phyloP scores from a whole-genome alignment of 2,329 filamentous ascomycete species.

The Alternaria longipes region DNA sequence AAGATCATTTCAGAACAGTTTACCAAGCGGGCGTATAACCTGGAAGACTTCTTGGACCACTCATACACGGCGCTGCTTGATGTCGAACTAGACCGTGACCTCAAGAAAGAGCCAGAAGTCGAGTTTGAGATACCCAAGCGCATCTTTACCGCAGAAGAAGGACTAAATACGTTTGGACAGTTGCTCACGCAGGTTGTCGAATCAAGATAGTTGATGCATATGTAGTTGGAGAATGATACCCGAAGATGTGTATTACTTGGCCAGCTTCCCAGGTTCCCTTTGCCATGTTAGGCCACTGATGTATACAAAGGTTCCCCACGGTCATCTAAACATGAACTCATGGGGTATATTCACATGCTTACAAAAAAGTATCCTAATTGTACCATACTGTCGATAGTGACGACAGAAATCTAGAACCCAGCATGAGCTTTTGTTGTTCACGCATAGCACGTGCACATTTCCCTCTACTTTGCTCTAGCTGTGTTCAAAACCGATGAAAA shows the following conservation, averaged over 20 bases:
- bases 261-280: neutral
- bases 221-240: slow-evolving; percentile 13
- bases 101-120: slow-evolving; percentile 87
- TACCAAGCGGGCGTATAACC: slow-evolving; percentile 90
- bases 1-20: slow-evolving; percentile 97
- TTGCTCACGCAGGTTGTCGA: slow-evolving; percentile 46
- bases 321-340: neutral
- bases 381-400: neutral
- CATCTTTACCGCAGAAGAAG: slow-evolving; percentile 67
- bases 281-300: neutral
- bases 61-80: slow-evolving; percentile 89
- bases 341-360: neutral
- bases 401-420: neutral
- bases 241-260: neutral
- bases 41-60: slow-evolving; percentile 98
- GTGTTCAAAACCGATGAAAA: neutral
- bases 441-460: neutral
- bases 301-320: neutral
- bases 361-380: neutral
- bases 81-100: slow-evolving; percentile 80
- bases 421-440: neutral
- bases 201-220: slow-evolving; percentile 25
- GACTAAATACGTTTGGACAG: slow-evolving; percentile 41
- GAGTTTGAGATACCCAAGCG: slow-evolving; percentile 94
- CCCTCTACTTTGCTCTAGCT: neutral